Base-by-base conservation (phyloP, 2,329 filamentous ascomycete genomes). In the Aspergillus sojae region DNA sequence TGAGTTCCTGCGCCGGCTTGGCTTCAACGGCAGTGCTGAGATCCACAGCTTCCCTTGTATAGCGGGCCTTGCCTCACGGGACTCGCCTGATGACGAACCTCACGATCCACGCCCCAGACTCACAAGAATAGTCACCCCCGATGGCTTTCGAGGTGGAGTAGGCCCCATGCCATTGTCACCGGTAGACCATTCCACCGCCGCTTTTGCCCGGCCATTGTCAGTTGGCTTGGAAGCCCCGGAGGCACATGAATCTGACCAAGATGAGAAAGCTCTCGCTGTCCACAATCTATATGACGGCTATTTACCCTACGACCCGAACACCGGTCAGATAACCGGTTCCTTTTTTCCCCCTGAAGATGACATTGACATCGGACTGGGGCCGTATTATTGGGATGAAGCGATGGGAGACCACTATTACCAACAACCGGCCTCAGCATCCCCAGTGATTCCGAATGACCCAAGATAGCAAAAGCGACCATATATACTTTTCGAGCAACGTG, bases 321-420 rank as follows among this genome's bases (percentile, higher is more conserved):
- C 75, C 1, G 76, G 76, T 23, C 75, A 78, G 54, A 72, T 78
- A 0, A 77, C 75, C 0, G 75, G 75, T n/a, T 77, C 75, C 5
- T 77, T 78, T 59, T 78, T 78, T 63, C 75, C 75, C n/a, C 56
- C 66, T 7, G 69, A 67, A 26, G 57, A 65, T 5, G 74, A 70
- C 30, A 48, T 77, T 30, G 75, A 77, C 43, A 61, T 77, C 52
- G 74, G 77, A 28, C 62, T 77, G 62, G 72, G 70, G 36, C 36
- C 52, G 36, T 55, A 55, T 19, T 28, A 39, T 19, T 55, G 52
- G 52, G 52, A 55, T 39, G 52, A 55, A 55, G 19, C n/a, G 21
- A 21, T 55, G 16, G 52, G 16, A 41, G 34, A 39, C 52, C 14
- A 19, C 14, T n/a, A 16, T 26, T 12, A 16, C 23, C 30, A 11